These are phyloP conservation scores for Sporothrix brunneoviolacea DNA, from an alignment of 2,329 filamentous ascomycete species.

Conservation along the genomic window DNA sequence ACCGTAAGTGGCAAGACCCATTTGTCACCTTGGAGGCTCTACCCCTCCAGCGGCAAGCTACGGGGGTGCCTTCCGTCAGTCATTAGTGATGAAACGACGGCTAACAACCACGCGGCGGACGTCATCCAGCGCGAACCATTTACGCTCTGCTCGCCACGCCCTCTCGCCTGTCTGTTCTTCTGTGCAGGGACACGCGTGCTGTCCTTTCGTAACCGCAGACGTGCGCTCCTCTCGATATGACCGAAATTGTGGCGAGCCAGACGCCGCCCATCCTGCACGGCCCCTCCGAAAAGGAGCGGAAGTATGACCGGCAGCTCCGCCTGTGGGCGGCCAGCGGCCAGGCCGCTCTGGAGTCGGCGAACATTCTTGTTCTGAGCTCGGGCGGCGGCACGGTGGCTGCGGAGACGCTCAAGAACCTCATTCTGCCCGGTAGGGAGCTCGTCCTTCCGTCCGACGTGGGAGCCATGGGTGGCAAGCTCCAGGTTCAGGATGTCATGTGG, in stretches of 20 bases:
- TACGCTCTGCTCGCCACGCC: neutral
- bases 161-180: no score
- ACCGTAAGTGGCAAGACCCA: no score
- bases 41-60: no score
- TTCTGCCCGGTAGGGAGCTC: constrained; percentile 62
- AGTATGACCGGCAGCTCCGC: constrained; percentile 91
- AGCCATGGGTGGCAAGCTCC: neutral
- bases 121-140: no score
- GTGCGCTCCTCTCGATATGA: constrained; percentile 29
- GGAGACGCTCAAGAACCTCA: constrained; percentile 94
- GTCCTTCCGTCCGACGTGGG: neutral
- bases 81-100: no score
- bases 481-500: neutral
- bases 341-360: constrained; percentile 79
- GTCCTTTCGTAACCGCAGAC: neutral
- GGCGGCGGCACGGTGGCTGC: constrained; percentile 81
- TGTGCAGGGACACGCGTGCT: neutral
- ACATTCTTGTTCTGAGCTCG: constrained; percentile 85
- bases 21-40: no score
- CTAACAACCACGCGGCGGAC: no score
- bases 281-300: constrained; percentile 59
- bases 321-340: constrained; percentile 94
- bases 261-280: constrained; percentile 44
- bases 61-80: no score
- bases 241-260: constrained; percentile 38